Evolutionary conservation across 2,329 filamentous ascomycete species (phyloP).

Genomic region (Trichoderma citrinoviride): DNA sequence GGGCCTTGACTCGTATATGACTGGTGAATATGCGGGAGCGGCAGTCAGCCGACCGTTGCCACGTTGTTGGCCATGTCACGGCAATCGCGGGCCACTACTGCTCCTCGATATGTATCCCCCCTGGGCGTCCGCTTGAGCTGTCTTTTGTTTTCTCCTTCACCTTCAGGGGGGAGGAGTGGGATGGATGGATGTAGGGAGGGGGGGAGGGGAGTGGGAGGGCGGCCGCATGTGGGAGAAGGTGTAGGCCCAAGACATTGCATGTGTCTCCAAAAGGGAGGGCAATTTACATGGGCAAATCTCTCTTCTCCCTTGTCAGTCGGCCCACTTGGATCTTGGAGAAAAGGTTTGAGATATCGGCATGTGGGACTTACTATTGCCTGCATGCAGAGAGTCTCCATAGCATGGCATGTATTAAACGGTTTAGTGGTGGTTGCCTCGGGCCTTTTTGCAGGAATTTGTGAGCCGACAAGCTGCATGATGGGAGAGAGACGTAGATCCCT

Average conservation of each 20-base stretch:
- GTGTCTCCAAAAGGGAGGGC: neutral
- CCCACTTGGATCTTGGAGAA: neutral
- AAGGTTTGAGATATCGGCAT: neutral
- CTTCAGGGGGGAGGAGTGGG: neutral
- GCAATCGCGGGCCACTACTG: constrained; percentile 3
- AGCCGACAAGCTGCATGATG: neutral
- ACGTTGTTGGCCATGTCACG: constrained; percentile 15
- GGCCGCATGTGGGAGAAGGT: neutral
- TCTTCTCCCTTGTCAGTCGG: neutral
- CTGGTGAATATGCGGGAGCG: constrained; percentile 2
- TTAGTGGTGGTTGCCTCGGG: constrained; percentile 1
- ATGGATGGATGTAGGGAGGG: too few species aligned
- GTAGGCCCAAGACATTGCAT: neutral
- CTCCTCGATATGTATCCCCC: neutral
- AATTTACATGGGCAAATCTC: neutral
- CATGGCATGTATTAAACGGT: too few species aligned
- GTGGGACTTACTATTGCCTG: neutral
- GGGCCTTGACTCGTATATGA: constrained; percentile 2
- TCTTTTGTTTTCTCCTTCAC: neutral
- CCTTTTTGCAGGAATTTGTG: constrained; percentile 13
- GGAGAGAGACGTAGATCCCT: neutral
- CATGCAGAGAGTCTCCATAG: neutral
- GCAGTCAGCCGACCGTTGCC: constrained; percentile 17
- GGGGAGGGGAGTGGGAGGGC: too few species aligned
- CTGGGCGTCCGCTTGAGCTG: constrained; percentile 3